These are phyloP conservation scores for Gossypioides kirkii DNA, from an alignment of 345 rosid species.

Conservation along the genomic window DNA sequence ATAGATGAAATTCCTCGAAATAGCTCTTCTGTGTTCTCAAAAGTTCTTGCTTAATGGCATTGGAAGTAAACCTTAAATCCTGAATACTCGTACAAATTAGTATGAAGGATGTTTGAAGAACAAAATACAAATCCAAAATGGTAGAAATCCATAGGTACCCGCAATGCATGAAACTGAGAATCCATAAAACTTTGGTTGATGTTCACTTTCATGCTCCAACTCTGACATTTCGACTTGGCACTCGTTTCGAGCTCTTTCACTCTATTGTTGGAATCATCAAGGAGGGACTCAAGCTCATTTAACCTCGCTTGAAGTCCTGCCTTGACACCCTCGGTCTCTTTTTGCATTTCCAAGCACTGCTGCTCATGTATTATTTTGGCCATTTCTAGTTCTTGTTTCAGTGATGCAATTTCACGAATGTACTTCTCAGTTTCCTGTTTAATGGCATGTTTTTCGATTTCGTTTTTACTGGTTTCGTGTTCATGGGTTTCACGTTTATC, in stretches of 20 bases:
- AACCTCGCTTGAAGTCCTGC: slow-evolving; percentile 39
- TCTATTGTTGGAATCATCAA: slow-evolving; percentile 36
- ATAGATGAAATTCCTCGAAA: slow-evolving; percentile 43
- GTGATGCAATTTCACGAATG: slow-evolving; percentile 25
- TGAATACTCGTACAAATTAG: slow-evolving; percentile 25
- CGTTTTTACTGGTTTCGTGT: too few relatives aligned
- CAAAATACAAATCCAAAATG: neutral
- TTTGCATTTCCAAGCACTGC: slow-evolving; percentile 46
- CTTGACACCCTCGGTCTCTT: slow-evolving; percentile 44
- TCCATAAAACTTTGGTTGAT: slow-evolving; percentile 32
- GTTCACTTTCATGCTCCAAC: slow-evolving; percentile 54
- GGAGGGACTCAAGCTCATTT: slow-evolving; percentile 43
- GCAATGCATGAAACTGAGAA: slow-evolving; percentile 45
- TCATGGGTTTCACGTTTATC: slow-evolving; percentile 12
- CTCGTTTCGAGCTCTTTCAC: slow-evolving; percentile 41
- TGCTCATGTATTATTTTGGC: slow-evolving; percentile 43
- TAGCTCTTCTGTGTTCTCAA: slow-evolving; percentile 38
- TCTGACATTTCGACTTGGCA: slow-evolving; percentile 32
- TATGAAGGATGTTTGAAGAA: slow-evolving; percentile 7
- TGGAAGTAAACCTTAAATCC: slow-evolving; percentile 56
- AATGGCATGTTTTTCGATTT: too few relatives aligned
- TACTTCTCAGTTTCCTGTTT: slow-evolving; percentile 28
- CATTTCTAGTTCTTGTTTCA: slow-evolving; percentile 46
- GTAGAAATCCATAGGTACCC: slow-evolving; percentile 33
- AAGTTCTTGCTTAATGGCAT: slow-evolving; percentile 66